These are phyloP conservation scores for Colletotrichum paranaense DNA, from an alignment of 2,329 filamentous ascomycete species.

Conservation along the genomic window DNA sequence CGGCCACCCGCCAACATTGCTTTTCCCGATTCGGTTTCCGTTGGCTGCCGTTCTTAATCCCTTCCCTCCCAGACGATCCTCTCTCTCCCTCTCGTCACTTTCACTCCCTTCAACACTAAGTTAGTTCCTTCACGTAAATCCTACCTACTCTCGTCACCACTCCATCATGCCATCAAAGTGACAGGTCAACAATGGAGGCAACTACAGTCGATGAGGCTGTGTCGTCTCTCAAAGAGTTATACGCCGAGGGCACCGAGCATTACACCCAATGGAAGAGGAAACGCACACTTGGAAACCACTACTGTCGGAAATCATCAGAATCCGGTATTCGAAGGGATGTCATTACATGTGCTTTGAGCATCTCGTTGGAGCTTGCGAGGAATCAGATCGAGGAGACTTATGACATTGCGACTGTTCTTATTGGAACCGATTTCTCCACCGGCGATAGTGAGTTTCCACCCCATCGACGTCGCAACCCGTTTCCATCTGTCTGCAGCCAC, in stretches of 20 bases:
- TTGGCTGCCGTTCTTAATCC: background rate
- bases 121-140: background rate
- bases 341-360: slow-evolving; percentile 46
- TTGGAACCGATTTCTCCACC: slow-evolving; percentile 47
- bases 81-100: background rate
- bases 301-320: slow-evolving; percentile 38
- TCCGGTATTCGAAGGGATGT: slow-evolving; percentile 17
- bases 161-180: slow-evolving; percentile 24
- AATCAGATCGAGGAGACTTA: slow-evolving; percentile 46
- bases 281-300: slow-evolving; percentile 47
- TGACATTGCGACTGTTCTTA: slow-evolving; percentile 45
- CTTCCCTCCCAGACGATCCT: background rate
- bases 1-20: background rate
- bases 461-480: background rate
- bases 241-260: slow-evolving; percentile 35
- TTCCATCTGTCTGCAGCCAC: background rate
- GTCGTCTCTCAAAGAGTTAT: slow-evolving; percentile 35
- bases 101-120: background rate
- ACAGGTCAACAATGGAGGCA: slow-evolving; percentile 36
- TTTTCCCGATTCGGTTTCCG: background rate
- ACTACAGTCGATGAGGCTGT: slow-evolving; percentile 38
- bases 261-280: slow-evolving; percentile 50
- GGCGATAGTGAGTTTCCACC: slow-evolving; percentile 47
- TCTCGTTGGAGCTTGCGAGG: slow-evolving; percentile 47
- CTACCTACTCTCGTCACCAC: background rate